Evolutionary conservation across 192 early-diverging fungal species (phyloP).

Genomic region (Piromyces finnis): DNA sequence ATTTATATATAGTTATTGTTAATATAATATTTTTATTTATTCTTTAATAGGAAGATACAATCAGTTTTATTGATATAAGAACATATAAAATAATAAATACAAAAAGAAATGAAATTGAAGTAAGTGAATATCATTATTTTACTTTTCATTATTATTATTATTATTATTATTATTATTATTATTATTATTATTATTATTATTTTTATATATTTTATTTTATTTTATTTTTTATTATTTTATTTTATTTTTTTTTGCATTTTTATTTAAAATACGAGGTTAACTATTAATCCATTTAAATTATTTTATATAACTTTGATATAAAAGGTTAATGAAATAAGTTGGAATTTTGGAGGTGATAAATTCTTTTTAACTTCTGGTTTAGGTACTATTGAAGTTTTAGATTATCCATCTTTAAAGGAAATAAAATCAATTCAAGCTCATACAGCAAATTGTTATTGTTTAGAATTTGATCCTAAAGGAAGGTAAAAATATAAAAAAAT

Average conservation of each 20-base stretch:
- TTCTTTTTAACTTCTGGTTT: conserved; percentile 65
- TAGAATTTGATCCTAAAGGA: conserved; percentile 60
- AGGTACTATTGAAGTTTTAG: conserved; percentile 47
- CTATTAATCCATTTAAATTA: too few species aligned
- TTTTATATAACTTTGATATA: too few species aligned
- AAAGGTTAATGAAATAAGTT: conserved; percentile 62
- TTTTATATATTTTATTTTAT: too few species aligned
- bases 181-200: too few species aligned
- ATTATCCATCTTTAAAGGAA: conserved; percentile 39
- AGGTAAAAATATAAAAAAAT: conserved; percentile 6
- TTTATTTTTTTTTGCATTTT: too few species aligned
- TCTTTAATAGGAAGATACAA: conserved; percentile 40
- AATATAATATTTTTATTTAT: too few species aligned
- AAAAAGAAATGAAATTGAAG: conserved; percentile 12
- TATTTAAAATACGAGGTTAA: too few species aligned
- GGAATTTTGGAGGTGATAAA: conserved; percentile 50
- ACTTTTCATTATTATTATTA: neutral
- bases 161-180: too few species aligned
- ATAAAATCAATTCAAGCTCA: conserved; percentile 41
- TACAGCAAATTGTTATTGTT: conserved; percentile 61
- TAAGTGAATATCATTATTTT: too few species aligned
- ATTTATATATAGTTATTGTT: neutral
- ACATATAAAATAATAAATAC: conserved; percentile 7
- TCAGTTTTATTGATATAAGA: conserved; percentile 59
- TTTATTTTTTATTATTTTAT: too few species aligned